Evolutionary conservation across 1,139 yeast species (phyloP).

Genomic region (Geotrichum klebahnii): DNA sequence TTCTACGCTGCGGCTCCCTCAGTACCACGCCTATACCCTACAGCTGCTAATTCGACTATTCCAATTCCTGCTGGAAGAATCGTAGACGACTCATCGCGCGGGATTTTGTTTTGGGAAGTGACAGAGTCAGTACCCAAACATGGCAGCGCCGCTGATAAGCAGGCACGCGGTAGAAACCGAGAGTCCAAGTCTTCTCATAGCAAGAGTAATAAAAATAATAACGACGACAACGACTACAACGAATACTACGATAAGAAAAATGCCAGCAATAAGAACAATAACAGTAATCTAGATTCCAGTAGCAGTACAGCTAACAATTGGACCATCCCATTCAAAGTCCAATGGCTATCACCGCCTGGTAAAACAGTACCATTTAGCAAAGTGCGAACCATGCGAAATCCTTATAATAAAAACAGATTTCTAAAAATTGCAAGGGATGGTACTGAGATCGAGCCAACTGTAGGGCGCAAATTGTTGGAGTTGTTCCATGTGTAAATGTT

Average conservation of each 20-base stretch:
- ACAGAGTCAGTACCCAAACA: no score
- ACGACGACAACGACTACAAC: background rate
- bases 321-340: conserved; percentile 40
- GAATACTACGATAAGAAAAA: background rate
- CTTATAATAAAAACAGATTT: conserved; percentile 39
- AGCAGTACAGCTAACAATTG: conserved; percentile 30
- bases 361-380: conserved; percentile 36
- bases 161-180: background rate
- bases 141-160: no score
- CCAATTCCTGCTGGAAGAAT: conserved; percentile 41
- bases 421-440: conserved; percentile 44
- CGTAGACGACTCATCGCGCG: conserved; percentile 41
- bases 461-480: conserved; percentile 35
- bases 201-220: conserved; percentile 25
- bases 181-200: background rate
- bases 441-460: conserved; percentile 40
- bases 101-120: conserved; percentile 43
- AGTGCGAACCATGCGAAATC: conserved; percentile 37
- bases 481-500: conserved; percentile 35
- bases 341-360: conserved; percentile 37
- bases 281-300: background rate
- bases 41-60: conserved; percentile 27
- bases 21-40: conserved; percentile 25
- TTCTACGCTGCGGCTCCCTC: conserved; percentile 6
- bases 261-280: background rate